These are phyloP conservation scores for Arabis alpina DNA, from an alignment of 345 rosid genomes.

Conservation along the genomic window DNA sequence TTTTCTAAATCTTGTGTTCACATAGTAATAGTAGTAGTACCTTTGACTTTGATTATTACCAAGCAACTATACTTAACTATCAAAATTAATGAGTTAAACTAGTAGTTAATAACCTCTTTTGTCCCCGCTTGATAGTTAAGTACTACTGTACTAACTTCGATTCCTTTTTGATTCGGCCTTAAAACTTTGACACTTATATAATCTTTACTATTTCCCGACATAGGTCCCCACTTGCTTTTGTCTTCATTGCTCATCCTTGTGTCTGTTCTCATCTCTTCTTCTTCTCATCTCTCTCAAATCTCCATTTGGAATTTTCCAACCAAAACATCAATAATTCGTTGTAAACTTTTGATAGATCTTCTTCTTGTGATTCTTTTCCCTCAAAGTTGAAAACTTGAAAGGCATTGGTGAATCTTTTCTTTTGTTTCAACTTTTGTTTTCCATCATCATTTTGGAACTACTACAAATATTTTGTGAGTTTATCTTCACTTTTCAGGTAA, in stretches of 20 bases:
- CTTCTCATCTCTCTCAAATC: background rate
- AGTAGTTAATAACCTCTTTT: constrained; percentile 19
- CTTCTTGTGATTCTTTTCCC: background rate
- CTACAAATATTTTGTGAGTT: background rate
- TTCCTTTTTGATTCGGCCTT: background rate
- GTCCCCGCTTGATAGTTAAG: constrained; percentile 14
- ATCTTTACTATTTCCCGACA: constrained; percentile 28
- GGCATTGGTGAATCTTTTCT: constrained; percentile 12
- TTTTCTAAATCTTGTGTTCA: background rate
- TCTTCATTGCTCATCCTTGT: constrained; percentile 25
- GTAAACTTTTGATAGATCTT: background rate
- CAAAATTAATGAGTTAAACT: constrained; percentile 12
- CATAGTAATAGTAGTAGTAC: background rate
- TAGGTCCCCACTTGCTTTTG: constrained; percentile 39
- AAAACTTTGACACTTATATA: constrained; percentile 15
- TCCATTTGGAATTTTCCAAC: background rate
- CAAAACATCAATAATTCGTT: background rate
- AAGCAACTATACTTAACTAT: background rate
- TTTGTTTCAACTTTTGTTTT: constrained; percentile 21
- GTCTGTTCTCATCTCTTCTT: constrained; percentile 28
- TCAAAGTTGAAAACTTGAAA: background rate
- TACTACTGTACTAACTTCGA: background rate
- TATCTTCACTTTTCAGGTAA: constrained; percentile 39
- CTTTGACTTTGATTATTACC: background rate
- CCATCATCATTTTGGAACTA: constrained; percentile 22